A percentile compares a stretch with the other conserved stretches of the same genome.
phyloP scores from a whole-genome alignment of 768 basidiomycete genomes.

The Tulasnella sp. region DNA sequence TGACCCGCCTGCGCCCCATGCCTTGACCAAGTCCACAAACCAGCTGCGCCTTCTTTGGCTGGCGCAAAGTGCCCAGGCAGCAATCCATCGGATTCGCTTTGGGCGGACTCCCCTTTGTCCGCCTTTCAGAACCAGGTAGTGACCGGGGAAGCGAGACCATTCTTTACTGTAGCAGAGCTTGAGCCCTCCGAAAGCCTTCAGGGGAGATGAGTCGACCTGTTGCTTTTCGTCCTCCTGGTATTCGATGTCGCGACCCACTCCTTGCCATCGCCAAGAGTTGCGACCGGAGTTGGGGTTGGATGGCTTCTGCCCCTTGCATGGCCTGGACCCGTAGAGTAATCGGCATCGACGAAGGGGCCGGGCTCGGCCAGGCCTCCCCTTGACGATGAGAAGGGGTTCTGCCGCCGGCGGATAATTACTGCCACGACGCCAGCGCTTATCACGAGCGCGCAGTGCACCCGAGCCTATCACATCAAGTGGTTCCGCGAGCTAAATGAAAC shows the following conservation, averaged over 20 bases:
- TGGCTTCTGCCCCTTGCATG: no score
- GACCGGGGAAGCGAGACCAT: conserved; percentile 92
- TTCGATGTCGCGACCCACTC: conserved; percentile 43
- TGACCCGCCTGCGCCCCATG: conserved; percentile 62
- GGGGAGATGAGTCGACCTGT: conserved; percentile 55
- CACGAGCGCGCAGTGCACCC: no score
- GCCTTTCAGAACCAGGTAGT: conserved; percentile 80
- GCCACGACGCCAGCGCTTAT: no score
- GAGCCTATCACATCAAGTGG: no score
- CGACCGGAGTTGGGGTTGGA: conserved; percentile 39
- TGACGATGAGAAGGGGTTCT: no score
- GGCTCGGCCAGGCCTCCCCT: no score
- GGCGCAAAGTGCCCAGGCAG: no score
- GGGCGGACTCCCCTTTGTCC: conserved; percentile 73
- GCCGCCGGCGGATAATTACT: no score
- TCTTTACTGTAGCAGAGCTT: conserved; percentile 87
- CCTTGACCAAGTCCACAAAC: conserved; percentile 52
- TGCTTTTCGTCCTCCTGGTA: conserved; percentile 38
- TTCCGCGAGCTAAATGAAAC: no score
- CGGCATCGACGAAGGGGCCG: no score
- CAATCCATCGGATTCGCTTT: no score
- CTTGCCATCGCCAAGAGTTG: conserved; percentile 45
- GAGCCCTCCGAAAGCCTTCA: conserved; percentile 62
- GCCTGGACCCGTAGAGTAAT: no score
- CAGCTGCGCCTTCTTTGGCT: conserved; percentile 41